Evolutionary conservation across 2,329 filamentous ascomycete species (phyloP).

Genomic region (Botryosphaeria dothidea): DNA sequence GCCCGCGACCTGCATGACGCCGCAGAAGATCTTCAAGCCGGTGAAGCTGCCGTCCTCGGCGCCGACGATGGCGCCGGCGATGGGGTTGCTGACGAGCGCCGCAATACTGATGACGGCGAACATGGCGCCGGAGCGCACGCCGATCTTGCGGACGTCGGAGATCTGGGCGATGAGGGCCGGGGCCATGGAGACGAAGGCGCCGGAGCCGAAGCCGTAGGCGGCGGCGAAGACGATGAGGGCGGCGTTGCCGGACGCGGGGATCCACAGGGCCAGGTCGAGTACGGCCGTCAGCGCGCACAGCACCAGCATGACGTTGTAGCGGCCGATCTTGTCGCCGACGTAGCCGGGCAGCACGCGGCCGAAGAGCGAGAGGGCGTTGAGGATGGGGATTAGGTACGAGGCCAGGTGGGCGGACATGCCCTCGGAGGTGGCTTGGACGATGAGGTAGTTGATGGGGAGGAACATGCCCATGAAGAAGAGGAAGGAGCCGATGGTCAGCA

Average conservation of each 20-base stretch:
- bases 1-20: constrained; percentile 53
- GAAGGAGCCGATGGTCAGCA: constrained; percentile 32
- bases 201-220: constrained; percentile 70
- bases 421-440: constrained; percentile 44
- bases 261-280: constrained; percentile 58
- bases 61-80: constrained; percentile 54
- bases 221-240: constrained; percentile 64
- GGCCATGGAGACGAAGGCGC: constrained; percentile 64
- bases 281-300: constrained; percentile 48
- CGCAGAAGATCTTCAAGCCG: constrained; percentile 66
- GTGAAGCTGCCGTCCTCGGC: constrained; percentile 51
- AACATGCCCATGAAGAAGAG: constrained; percentile 63
- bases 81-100: constrained; percentile 66
- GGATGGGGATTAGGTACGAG: constrained; percentile 56
- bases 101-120: constrained; percentile 65
- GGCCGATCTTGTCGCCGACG: constrained; percentile 55
- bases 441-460: constrained; percentile 54
- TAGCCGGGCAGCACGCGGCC: constrained; percentile 58
- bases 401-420: constrained; percentile 52
- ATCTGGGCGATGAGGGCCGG: constrained; percentile 70
- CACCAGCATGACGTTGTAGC: constrained; percentile 55
- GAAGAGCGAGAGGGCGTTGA: constrained; percentile 49
- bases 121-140: constrained; percentile 64
- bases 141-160: constrained; percentile 68
- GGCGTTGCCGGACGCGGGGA: constrained; percentile 48